Percentiles rank a stretch among this genome's conserved stretches.
These are phyloP conservation scores for Choanephora cucurbitarum DNA, from an alignment of 371 early-diverging fungal species.

Conservation along the genomic window DNA sequence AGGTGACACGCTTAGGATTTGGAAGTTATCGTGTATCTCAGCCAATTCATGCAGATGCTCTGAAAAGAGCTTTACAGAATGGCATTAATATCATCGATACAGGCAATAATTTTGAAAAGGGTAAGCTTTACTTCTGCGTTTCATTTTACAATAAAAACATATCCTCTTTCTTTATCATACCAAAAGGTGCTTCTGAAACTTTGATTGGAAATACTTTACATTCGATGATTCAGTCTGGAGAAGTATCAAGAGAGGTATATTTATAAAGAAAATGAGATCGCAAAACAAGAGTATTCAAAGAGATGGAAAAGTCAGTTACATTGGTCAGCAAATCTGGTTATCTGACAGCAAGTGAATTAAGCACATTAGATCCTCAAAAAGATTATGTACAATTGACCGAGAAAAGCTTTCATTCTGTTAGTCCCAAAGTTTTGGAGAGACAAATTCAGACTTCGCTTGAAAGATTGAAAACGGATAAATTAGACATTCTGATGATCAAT, in stretches of 20 bases:
- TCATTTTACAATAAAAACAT: not conserved
- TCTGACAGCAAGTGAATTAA: constrained; percentile 33
- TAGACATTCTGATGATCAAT: constrained; percentile 81
- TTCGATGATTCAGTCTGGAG: constrained; percentile 31
- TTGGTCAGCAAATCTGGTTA: constrained; percentile 78
- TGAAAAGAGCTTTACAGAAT: constrained; percentile 53
- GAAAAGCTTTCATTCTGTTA: constrained; percentile 65
- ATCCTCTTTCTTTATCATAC: too few species aligned
- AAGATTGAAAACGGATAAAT: constrained; percentile 55
- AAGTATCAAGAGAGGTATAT: constrained; percentile 46
- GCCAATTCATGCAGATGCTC: constrained; percentile 49
- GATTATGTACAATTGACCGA: constrained; percentile 59
- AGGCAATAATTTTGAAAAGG: constrained; percentile 73
- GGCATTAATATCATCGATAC: constrained; percentile 81
- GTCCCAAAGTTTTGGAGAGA: constrained; percentile 60
- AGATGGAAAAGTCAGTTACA: constrained; percentile 48
- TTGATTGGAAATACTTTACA: constrained; percentile 60
- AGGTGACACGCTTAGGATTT: constrained; percentile 65
- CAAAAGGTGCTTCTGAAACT: constrained; percentile 59
- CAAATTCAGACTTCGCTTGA: constrained; percentile 64
- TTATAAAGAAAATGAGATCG: too few species aligned
- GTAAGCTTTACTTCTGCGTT: constrained; percentile 27
- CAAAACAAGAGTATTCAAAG: too few species aligned
- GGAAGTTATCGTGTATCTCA: constrained; percentile 58
- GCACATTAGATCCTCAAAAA: constrained; percentile 15